Evolutionary conservation across 2,329 filamentous ascomycete genomes (phyloP), one percentile per base, ranked within the genome.

Genomic region (Xylogone sp.): DNA sequence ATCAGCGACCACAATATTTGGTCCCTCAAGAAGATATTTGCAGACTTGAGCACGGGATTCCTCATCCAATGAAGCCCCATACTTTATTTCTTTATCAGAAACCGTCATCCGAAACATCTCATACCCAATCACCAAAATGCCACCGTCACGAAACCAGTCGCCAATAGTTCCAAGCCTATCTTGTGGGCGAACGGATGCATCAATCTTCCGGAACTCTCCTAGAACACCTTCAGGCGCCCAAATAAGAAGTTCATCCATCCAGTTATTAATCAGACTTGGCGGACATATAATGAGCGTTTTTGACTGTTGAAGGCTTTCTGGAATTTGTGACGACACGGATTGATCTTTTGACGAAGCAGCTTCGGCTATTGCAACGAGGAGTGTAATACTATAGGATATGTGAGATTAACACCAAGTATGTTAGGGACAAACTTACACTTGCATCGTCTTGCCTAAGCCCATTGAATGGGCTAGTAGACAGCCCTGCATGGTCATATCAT

Each of bases 391-490:
- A 53, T 39, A 39, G n/a, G 46, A 54, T 53, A 56, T 43, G 51
- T 57, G 53, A 61, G 43, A 51, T 22, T 42, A 34, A 16, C 6
- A 43, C 18, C 29, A 16, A 10, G 18, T 20, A 49, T 12, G 21
- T 45, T 9, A 8, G 5, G 20, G 16, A 20, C 20, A 31, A 21
- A 70, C 74, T 70, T 69, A 77, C 73, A 90, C 82, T 71, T 96
- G 91, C 85, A 96, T 90, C 0, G 91, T 95, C 71, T 96, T 97
- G 16, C 91, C 91, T 2, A 96, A 71, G 1, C 92, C 92, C 91
- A 96, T 96, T 0, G 88, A 90, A 66, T 96, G 91, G 5, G 91
- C 88, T 19, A 96, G 75, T 12, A 96, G 76, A 63, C 89, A 95
- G 2, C 91, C 91, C 67, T 91, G 84, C 18, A 77, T 76, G 4